Evolutionary conservation across 2,329 filamentous ascomycete species (phyloP).

Genomic region (Arthrobotrys conoides): DNA sequence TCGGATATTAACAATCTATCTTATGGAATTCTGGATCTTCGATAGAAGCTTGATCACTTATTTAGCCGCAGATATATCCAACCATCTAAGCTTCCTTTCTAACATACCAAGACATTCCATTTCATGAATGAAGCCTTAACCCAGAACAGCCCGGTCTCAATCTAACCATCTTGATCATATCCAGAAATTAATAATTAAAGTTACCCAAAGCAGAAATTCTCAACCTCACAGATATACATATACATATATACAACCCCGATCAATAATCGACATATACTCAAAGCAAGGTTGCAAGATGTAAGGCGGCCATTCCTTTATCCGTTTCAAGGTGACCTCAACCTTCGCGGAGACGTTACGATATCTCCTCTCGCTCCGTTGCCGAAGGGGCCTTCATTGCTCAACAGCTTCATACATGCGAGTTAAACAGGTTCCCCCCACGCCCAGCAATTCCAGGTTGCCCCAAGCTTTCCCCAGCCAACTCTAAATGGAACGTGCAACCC

Average conservation of each 20-base stretch:
- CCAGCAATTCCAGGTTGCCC: conserved; percentile 42
- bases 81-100: conserved; percentile 10
- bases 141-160: conserved; percentile 17
- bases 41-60: conserved; percentile 26
- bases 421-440: conserved; percentile 45
- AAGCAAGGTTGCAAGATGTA: conserved; percentile 26
- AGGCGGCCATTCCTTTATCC: conserved; percentile 45
- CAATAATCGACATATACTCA: conserved; percentile 21
- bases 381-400: conserved; percentile 44
- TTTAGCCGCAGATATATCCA: conserved; percentile 17
- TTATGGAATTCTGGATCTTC: conserved; percentile 34
- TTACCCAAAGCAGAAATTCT: conserved; percentile 35
- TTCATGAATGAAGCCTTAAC: conserved; percentile 8
- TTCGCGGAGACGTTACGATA: conserved; percentile 55
- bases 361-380: conserved; percentile 60
- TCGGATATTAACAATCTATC: conserved; percentile 24
- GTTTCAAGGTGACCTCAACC: conserved; percentile 32
- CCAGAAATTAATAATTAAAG: neutral
- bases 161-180: conserved; percentile 9
- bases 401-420: neutral
- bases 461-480: conserved; percentile 58
- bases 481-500: conserved; percentile 62
- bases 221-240: conserved; percentile 31
- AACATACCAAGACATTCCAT: conserved; percentile 37
- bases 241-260: neutral